Evolutionary conservation across 805 yeast genomes (phyloP), one percentile per base, ranked within the genome.

Genomic region (Candida endomychidarum): DNA sequence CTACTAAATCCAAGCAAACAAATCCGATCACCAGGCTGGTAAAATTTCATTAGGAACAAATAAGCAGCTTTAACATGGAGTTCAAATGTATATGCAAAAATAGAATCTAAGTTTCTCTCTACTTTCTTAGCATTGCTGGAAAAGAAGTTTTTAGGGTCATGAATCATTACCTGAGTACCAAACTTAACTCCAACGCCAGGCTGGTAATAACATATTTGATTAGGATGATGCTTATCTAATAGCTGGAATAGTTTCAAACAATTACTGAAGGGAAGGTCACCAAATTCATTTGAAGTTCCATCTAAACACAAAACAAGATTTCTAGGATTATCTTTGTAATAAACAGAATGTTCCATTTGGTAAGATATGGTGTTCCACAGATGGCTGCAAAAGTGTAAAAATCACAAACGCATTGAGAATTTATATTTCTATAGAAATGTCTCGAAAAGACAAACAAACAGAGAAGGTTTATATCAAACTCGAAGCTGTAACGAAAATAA

Each of bases 161-260:
- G 37, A n/a, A 51, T 45, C n/a, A 44, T 47, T 17, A 58, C 53
- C 8, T 73, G 75, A 8, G 72, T 65, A 12, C 63, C 57, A 45
- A 78, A 72, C 3, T 67, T 60, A 8, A 75, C 72, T 0, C 88
- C 87, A 18, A 82, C 72, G 0, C 87, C 87, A 1, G 86, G 83
- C 50, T 81, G 86, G 50, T 81, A 81, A 50, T 80, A 80, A 50
- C 84, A 80, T 26, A 75, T 46, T 48, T 80, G 84, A 4, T 41
- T 35, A 2, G 62, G 52, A 9, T 24, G 5, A 17, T 61, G 56
- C 42, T 73, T 76, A 10, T 75, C 78, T 23, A 80, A 51, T 58
- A 80, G 59, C 29, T 74, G 63, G 53, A 71, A 81, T 10, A 80
- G 43, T 48, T 75, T 76, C 31, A 81, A 54, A 1, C 77, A 74